Evolutionary conservation across 2,329 filamentous ascomycete genomes (phyloP).

Genomic region (Epichloe sylvatica): DNA sequence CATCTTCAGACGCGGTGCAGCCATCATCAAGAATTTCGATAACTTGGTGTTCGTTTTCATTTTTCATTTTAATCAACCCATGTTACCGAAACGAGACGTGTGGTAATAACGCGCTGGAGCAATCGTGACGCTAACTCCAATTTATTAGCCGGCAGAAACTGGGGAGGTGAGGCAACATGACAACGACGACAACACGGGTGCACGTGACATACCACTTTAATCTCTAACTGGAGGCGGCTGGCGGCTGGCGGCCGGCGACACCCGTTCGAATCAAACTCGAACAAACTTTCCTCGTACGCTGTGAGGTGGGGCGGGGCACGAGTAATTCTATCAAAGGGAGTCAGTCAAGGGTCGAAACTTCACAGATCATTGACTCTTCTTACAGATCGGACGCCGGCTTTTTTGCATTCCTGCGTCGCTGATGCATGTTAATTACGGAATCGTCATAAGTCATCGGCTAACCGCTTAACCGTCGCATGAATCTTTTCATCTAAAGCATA

Average conservation of each 20-base stretch:
- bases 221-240: neutral
- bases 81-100: neutral
- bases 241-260: too few relatives aligned
- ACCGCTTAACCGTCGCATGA: neutral
- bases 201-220: neutral
- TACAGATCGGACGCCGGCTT: neutral
- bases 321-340: too few relatives aligned
- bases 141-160: too few relatives aligned
- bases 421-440: too few relatives aligned
- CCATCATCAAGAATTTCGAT: conserved; percentile 17
- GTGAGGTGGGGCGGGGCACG: too few relatives aligned
- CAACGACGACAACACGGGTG: neutral
- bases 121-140: neutral
- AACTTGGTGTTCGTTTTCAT: conserved; percentile 5
- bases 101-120: neutral
- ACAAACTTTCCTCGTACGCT: too few relatives aligned
- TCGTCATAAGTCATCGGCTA: neutral
- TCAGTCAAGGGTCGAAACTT: too few relatives aligned
- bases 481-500: neutral
- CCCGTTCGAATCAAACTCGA: neutral
- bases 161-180: too few relatives aligned
- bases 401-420: neutral
- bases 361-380: neutral
- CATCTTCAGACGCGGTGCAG: conserved; percentile 10
- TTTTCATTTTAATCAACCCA: conserved; percentile 4